Conservation (phyloP, 1,284 basidiomycete genomes). For the Marasmius fiardii region DNA sequence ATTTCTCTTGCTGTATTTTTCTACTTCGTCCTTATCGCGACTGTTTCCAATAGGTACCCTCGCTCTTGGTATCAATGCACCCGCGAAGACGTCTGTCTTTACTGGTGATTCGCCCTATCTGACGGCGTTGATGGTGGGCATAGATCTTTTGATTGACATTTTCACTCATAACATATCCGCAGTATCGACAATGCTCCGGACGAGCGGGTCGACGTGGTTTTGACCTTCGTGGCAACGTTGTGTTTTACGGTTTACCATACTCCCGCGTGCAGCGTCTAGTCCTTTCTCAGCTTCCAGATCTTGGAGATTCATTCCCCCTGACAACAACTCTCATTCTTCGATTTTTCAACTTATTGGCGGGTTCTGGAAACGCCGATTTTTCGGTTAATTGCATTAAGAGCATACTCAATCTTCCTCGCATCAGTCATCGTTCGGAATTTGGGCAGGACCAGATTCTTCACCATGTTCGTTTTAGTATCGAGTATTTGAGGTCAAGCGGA, state of each 20-base stretch:
- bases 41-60: conserved; percentile 44
- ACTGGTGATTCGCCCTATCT: conserved; percentile 64
- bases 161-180: conserved; percentile 4
- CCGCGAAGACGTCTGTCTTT: conserved; percentile 64
- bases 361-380: conserved; percentile 47
- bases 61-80: conserved; percentile 73
- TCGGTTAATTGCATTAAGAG: conserved; percentile 49
- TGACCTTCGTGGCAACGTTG: conserved; percentile 65
- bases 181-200: conserved; percentile 73
- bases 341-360: conserved; percentile 60
- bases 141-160: not conserved
- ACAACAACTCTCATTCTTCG: conserved; percentile 63
- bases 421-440: conserved; percentile 51
- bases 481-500: conserved; percentile 57
- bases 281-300: conserved; percentile 58
- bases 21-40: too few relatives aligned
- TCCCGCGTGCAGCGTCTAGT: conserved; percentile 61
- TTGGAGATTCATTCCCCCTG: conserved; percentile 62
- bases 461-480: conserved; percentile 68
- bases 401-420: conserved; percentile 51
- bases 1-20: not conserved
- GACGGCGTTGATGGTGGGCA: conserved; percentile 57
- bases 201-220: conserved; percentile 68
- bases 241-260: conserved; percentile 66
- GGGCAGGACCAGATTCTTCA: conserved; percentile 56